Percentiles rank a stretch among this genome's conserved stretches.
These are phyloP conservation scores for Kurtzmaniella quercitrusa DNA, from an alignment of 1,139 yeast species.

Conservation along the genomic window DNA sequence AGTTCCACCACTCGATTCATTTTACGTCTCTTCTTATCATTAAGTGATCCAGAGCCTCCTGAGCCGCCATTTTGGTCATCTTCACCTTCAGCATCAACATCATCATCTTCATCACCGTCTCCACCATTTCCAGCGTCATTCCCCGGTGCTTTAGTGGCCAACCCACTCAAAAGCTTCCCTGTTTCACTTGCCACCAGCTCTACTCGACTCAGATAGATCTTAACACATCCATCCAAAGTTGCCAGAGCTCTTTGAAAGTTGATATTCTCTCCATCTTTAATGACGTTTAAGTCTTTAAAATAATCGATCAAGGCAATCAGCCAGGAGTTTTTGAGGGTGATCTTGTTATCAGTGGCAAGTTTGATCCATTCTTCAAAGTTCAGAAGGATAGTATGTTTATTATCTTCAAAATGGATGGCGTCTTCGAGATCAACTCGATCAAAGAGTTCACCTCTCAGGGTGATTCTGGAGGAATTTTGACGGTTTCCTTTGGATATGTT, in stretches of 20 bases:
- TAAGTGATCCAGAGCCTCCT: conserved; percentile 13
- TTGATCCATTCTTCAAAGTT: conserved; percentile 91
- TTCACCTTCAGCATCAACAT: conserved; percentile 12
- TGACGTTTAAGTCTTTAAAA: conserved; percentile 51
- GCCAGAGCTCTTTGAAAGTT: conserved; percentile 42
- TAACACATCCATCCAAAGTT: conserved; percentile 37
- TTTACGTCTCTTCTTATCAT: conserved; percentile 28
- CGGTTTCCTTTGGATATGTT: neutral
- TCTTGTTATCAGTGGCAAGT: conserved; percentile 82
- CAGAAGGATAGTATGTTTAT: conserved; percentile 41
- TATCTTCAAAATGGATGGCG: conserved; percentile 43
- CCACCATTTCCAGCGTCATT: conserved; percentile 13
- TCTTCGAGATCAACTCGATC: conserved; percentile 19
- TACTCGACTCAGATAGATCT: conserved; percentile 53
- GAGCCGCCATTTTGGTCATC: conserved; percentile 15
- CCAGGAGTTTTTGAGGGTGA: conserved; percentile 61
- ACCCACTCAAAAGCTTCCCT: conserved; percentile 77
- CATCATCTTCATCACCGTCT: conserved; percentile 16
- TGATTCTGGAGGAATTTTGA: neutral
- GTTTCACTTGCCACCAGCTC: conserved; percentile 93
- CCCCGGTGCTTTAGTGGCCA: conserved; percentile 30
- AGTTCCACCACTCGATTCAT: conserved; percentile 40
- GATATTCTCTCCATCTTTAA: conserved; percentile 39
- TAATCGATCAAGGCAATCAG: conserved; percentile 85
- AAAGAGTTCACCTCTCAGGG: conserved; percentile 7